Percentiles rank a stretch among this genome's conserved stretches.
These are phyloP conservation scores for Saitozyma sp. DNA, from an alignment of 768 basidiomycete genomes.

Conservation along the genomic window DNA sequence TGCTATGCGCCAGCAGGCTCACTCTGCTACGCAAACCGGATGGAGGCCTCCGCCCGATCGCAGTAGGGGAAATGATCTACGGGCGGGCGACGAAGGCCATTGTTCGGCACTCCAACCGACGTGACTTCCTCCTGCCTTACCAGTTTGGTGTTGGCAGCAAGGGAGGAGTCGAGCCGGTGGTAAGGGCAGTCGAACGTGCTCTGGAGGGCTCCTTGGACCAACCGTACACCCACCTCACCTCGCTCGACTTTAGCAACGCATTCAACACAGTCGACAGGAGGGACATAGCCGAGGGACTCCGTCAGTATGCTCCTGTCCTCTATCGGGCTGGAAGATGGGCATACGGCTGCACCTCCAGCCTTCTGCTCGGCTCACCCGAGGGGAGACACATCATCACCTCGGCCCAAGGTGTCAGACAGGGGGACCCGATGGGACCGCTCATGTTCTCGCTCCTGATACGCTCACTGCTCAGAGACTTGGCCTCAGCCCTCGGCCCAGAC, in stretches of 20 bases:
- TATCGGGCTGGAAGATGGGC: conserved; percentile 8
- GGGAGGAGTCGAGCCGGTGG: conserved; percentile 24
- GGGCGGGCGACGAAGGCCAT: conserved; percentile 23
- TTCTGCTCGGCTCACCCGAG: conserved; percentile 1
- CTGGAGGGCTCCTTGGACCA: conserved; percentile 10
- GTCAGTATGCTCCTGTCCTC: conserved; percentile 19
- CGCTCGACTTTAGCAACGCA: conserved; percentile 33
- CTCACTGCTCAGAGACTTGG: conserved; percentile 2
- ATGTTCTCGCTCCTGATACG: conserved; percentile 26
- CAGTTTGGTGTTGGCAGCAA: conserved; percentile 23
- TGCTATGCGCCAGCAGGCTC: conserved; percentile 18
- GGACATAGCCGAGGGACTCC: conserved; percentile 6
- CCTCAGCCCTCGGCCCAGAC: conserved; percentile 7
- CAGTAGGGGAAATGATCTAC: conserved; percentile 31
- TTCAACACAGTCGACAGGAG: conserved; percentile 23
- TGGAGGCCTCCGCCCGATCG: conserved; percentile 31
- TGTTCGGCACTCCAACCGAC: conserved; percentile 10
- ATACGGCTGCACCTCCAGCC: conserved; percentile 1
- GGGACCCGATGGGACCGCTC: conserved; percentile 30
- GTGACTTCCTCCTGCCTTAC: background rate
- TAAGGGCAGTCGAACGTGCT: conserved; percentile 15
- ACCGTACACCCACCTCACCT: conserved; percentile 13
- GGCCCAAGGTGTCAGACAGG: conserved; percentile 32
- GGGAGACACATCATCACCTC: conserved; percentile 6
- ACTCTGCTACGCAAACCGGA: conserved; percentile 22